Conservation (phyloP, 2,329 filamentous ascomycete species). For the Arthrinium puccinioides region DNA sequence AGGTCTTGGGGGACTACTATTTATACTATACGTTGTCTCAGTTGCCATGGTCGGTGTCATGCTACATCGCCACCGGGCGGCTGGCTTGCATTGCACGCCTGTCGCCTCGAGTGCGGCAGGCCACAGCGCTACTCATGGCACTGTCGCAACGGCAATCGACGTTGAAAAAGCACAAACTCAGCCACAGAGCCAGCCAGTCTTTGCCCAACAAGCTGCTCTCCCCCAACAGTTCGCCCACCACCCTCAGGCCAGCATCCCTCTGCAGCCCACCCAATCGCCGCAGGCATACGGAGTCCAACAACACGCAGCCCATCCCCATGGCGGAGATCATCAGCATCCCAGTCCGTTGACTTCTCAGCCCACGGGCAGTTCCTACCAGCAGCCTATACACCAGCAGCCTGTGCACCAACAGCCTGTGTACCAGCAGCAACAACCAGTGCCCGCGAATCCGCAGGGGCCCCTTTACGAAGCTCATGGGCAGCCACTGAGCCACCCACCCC, state of each 20-base stretch:
- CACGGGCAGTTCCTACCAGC: slow-evolving; percentile 11
- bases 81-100: slow-evolving; percentile 32
- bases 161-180: slow-evolving; percentile 21
- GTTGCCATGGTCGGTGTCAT: slow-evolving; percentile 33
- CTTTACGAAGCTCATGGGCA: slow-evolving; percentile 13
- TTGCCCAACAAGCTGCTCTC: slow-evolving; percentile 3
- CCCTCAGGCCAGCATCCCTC: background rate
- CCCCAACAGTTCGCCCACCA: background rate
- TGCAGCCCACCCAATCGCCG: slow-evolving; percentile 6
- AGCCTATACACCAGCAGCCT: slow-evolving; percentile 8
- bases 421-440: too few species aligned
- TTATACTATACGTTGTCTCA: slow-evolving; percentile 33
- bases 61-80: slow-evolving; percentile 35
- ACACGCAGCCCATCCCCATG: slow-evolving; percentile 8
- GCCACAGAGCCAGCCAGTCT: slow-evolving; percentile 13
- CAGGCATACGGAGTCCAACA: slow-evolving; percentile 6
- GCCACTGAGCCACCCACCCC: too few species aligned
- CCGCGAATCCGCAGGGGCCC: background rate
- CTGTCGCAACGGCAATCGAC: slow-evolving; percentile 6
- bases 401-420: too few species aligned
- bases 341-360: slow-evolving; percentile 11
- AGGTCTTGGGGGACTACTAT: slow-evolving; percentile 33
- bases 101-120: slow-evolving; percentile 13
- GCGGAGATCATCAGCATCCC: slow-evolving; percentile 9
- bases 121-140: background rate